A percentile compares a stretch with the other conserved stretches of the same genome.
Conservation (phyloP, 192 early-diverging fungal genomes). For the Cetraspora pellucida region DNA sequence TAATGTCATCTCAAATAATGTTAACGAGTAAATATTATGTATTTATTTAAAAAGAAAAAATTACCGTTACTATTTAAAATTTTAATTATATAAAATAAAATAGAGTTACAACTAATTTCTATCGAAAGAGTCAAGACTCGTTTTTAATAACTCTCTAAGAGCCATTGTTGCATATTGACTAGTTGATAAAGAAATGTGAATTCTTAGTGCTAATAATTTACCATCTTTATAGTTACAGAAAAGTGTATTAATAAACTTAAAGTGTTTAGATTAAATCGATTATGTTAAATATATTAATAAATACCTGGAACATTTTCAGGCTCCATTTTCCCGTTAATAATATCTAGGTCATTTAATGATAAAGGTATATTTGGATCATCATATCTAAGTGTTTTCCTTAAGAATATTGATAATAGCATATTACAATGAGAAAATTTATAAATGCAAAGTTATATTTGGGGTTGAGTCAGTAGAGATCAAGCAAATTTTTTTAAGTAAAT, state of each 20-base stretch:
- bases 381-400: conserved; percentile 65
- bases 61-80: no score
- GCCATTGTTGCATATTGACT: conserved; percentile 97
- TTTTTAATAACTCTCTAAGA: conserved; percentile 83
- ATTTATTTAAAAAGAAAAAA: no score
- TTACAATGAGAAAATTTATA: not conserved
- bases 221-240: conserved; percentile 50
- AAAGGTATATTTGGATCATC: conserved; percentile 61
- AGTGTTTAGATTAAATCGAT: not conserved
- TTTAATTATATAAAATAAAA: no score
- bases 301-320: conserved; percentile 39
- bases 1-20: no score
- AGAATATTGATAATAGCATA: not conserved
- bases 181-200: conserved; percentile 76
- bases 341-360: conserved; percentile 65
- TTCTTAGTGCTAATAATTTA: conserved; percentile 67
- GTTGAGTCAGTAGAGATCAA: no score
- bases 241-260: not conserved
- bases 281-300: not conserved
- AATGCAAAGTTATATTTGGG: not conserved
- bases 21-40: no score
- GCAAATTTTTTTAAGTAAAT: no score
- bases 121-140: not conserved
- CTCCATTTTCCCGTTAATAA: conserved; percentile 50
- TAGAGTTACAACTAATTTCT: no score